Base-by-base conservation (phyloP, 371 early-diverging fungal species). In the Mucor circinelloides region DNA sequence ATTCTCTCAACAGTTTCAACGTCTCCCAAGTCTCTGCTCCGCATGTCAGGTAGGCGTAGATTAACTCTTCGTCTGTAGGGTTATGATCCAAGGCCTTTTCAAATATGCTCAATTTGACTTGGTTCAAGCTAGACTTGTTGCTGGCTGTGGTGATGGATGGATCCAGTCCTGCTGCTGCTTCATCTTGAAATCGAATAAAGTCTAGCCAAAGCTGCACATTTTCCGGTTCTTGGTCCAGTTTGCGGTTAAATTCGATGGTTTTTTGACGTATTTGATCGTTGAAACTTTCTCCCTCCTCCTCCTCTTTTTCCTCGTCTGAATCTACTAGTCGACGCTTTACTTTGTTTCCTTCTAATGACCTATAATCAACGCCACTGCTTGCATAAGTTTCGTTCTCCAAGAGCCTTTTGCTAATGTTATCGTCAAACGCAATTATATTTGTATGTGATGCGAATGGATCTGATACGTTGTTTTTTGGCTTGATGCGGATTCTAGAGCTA, bases 41-140 rank as follows among this genome's bases (percentile, higher is more conserved):
- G 55, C 86, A 85, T 12, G 66, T 67, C 69, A 95, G 73, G 68
- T 91, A 94, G 7, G 77, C 85, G 7, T 81, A 63, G 28, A 89
- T 56, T 3, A 95, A 75, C 5, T 76, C 67, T 55, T 90, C 87
- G 66, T 85, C 71, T 3, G 73, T 71, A 0, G 93, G 92, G n/a
- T 92, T 84, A 25, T 80, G 62, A 23, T 83, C 72, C 19, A 93
- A 42, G 0, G 94, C 94, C 60, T 88, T 88, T 69, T 93, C 91
- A 69, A 85, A 90, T 6, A 94, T 93, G 23, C 90, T 85, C 27
- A 94, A 66, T 62, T 91, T 92, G 63, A 91, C 87, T 57, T 92
- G 93, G 25, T 73, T 77, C 21, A 87, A 60, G 44, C 87, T 81
- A 17, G 86, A 79, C 0, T 83, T 81, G 25, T 73, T 77, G 2